Base-by-base conservation (phyloP, 2,329 filamentous ascomycete species). In the Botryotinia convoluta region DNA sequence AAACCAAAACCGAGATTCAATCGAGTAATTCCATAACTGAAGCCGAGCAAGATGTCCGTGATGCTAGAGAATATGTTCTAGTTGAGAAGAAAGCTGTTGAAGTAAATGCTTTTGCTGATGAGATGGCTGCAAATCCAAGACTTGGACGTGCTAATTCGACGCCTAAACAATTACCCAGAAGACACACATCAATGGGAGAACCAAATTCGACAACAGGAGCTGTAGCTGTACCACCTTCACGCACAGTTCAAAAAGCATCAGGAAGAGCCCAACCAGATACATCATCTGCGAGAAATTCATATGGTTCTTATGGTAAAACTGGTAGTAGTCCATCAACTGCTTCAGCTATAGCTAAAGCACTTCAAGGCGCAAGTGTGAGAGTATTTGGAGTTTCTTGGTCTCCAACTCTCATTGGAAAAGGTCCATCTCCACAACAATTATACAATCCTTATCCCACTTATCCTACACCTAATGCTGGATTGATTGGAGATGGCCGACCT, bases 81-180 rank as follows among this genome's bases (percentile, higher is more conserved):
- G 93, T 99, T 20, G 96, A 99, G 84, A 97, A 98, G 84, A 91
- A 92, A 76, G 92, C 94, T 32, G 95, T 99, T 18, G 95, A 98
- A 82, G 95, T 99, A 69, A 98, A 99, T 81, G 96, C 96, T 4
- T 92, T 99, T 79, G 96, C 96, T 35, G 96, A 99, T 82, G 95
- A 98, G 83, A 86, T 99, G 80, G 95, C 94, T 62, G 92, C 94
- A 70, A 95, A 93, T 79, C 92, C 93, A 65, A 78, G 77, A 71
- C 54, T 81, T 29, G 69, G 77, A 62, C 81, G 80, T 37, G 81
- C 86, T 74, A 81, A 87, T 76, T 82, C 85, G 51, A 81, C 82
- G 35, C 80, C 82, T 37, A 80, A 84, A 44, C 86, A 88, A 60
- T 85, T 87, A 9, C 87, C 90, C 14, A 91, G 94, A 73, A 89